These are phyloP conservation scores for Somion occarium DNA, from an alignment of 1,284 basidiomycete species.

Conservation along the genomic window DNA sequence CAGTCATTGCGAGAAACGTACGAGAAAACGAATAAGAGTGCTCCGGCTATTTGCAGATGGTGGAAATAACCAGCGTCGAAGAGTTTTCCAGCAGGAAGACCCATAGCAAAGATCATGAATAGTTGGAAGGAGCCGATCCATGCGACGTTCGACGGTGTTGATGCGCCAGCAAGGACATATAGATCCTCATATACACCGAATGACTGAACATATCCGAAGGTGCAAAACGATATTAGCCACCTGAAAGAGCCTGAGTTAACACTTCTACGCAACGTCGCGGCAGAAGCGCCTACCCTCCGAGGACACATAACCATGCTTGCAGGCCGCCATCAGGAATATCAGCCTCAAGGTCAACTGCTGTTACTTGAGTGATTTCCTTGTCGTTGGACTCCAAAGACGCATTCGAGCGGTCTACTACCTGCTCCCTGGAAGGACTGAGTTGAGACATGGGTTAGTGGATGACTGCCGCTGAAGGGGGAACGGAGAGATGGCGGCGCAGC, in stretches of 20 bases:
- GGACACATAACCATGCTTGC: slow-evolving; percentile 6
- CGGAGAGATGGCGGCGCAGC: too few relatives aligned
- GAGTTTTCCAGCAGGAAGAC: slow-evolving; percentile 14
- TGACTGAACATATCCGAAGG: slow-evolving; percentile 9
- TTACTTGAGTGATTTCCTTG: background rate
- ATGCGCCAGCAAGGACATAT: slow-evolving; percentile 15
- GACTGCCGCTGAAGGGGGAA: too few relatives aligned
- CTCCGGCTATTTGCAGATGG: slow-evolving; percentile 8
- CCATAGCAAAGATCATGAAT: slow-evolving; percentile 18
- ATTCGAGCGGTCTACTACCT: too few relatives aligned
- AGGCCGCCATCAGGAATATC: slow-evolving; percentile 6
- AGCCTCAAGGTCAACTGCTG: background rate
- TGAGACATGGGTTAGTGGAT: too few relatives aligned
- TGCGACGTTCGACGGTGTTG: slow-evolving; percentile 18
- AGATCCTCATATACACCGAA: slow-evolving; percentile 14
- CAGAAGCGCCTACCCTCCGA: slow-evolving; percentile 4
- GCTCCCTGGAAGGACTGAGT: too few relatives aligned
- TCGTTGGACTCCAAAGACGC: background rate
- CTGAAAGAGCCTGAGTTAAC: slow-evolving; percentile 12
- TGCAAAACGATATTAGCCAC: slow-evolving; percentile 21
- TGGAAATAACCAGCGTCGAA: slow-evolving; percentile 5
- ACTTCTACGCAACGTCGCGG: background rate
- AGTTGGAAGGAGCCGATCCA: slow-evolving; percentile 25
- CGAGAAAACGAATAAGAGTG: slow-evolving; percentile 17
- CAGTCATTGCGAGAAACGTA: too few relatives aligned